Evolutionary conservation across 148 eudicot genomes (phyloP).

Genomic region (Bassia scoparia): DNA sequence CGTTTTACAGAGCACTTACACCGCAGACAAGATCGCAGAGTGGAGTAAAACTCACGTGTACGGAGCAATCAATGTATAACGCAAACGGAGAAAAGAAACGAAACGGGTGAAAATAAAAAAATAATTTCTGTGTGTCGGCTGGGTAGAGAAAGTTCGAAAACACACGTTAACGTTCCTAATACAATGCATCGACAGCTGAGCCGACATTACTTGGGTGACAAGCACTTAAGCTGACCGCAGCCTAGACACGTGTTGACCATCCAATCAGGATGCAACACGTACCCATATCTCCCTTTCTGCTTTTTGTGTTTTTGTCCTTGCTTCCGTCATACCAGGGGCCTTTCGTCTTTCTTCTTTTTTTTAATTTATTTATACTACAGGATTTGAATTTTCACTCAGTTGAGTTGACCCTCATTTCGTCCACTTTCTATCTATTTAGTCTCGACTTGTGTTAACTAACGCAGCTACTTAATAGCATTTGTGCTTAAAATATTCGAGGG

Average conservation of each 20-base stretch:
- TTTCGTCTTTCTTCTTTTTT: background rate
- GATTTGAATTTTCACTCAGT: background rate
- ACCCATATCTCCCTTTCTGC: background rate
- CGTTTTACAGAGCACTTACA: too few species aligned
- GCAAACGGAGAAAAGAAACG: too few species aligned
- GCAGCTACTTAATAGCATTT: background rate
- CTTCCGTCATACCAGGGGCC: slow-evolving; percentile 23
- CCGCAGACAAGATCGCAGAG: too few species aligned
- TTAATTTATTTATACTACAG: background rate
- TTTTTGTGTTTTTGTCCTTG: slow-evolving; percentile 19
- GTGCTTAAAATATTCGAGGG: too few species aligned
- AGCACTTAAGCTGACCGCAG: slow-evolving; percentile 33
- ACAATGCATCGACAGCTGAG: slow-evolving; percentile 30
- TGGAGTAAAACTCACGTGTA: too few species aligned
- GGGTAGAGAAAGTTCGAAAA: slow-evolving; percentile 4
- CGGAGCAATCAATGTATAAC: too few species aligned
- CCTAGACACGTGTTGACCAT: slow-evolving; percentile 33
- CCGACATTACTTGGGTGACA: slow-evolving; percentile 36
- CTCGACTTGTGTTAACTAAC: background rate
- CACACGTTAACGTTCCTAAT: background rate
- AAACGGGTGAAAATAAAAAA: background rate
- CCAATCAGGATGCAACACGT: slow-evolving; percentile 21
- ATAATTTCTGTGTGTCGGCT: background rate
- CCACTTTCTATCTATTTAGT: background rate
- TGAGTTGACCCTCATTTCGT: slow-evolving; percentile 9